Percentiles rank a stretch among this genome's conserved stretches.
Evolutionary conservation across 257 asterid species (phyloP).

Genomic region (Solanum infundibuliforme): DNA sequence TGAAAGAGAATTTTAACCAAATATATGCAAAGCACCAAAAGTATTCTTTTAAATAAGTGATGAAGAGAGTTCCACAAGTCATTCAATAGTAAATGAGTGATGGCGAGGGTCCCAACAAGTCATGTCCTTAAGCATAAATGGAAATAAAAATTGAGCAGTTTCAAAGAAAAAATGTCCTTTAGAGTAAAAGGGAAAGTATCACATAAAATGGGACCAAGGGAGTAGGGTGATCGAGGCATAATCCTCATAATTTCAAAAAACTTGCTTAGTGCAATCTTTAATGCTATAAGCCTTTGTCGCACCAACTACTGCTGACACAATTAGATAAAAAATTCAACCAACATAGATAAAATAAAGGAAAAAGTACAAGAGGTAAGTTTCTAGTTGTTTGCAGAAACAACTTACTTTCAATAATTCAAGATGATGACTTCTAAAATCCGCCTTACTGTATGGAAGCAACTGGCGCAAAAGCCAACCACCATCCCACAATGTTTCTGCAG

Average conservation of each 20-base stretch:
- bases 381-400: slow-evolving; percentile 8
- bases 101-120: neutral
- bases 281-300: neutral
- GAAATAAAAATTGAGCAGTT: neutral
- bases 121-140: neutral
- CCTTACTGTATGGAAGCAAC: slow-evolving; percentile 80
- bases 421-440: slow-evolving; percentile 65
- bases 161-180: neutral
- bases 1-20: neutral
- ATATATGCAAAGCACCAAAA: neutral
- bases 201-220: neutral
- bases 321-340: neutral
- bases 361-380: neutral
- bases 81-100: neutral
- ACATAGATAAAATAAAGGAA: neutral
- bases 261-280: neutral
- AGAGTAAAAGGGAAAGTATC: neutral
- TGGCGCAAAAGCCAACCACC: slow-evolving; percentile 99
- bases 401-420: slow-evolving; percentile 66
- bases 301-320: neutral
- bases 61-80: neutral
- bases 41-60: neutral
- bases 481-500: slow-evolving; percentile 96
- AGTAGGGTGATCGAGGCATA: neutral
- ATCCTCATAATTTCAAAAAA: neutral